Conservation (phyloP, 2,329 filamentous ascomycete species). For the Apiospora pterosperma region DNA sequence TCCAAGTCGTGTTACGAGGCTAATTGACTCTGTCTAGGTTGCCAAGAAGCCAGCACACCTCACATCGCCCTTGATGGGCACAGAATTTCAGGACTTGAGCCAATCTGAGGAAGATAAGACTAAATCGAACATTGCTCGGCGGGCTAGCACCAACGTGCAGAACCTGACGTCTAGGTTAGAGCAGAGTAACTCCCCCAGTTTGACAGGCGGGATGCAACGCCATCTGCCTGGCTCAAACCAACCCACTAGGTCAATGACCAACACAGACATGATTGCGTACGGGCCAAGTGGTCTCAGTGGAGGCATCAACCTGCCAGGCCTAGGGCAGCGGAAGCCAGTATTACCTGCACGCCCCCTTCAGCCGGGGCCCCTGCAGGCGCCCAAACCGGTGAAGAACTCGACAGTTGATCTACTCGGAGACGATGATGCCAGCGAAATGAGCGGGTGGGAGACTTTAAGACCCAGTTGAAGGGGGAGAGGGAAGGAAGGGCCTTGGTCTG, state of each 20-base stretch:
- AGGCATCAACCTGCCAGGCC: conserved; percentile 23
- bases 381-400: conserved; percentile 28
- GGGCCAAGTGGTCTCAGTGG: conserved; percentile 10
- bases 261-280: conserved; percentile 3
- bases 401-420: conserved; percentile 43
- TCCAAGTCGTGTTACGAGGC: conserved; percentile 20
- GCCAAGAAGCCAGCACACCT: conserved; percentile 62
- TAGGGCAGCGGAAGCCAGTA: conserved; percentile 25
- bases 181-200: conserved; percentile 16
- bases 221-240: background rate
- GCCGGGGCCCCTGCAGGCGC: conserved; percentile 23
- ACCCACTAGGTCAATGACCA: conserved; percentile 11
- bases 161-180: conserved; percentile 26
- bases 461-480: conserved; percentile 24
- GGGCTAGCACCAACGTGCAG: conserved; percentile 23
- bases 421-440: conserved; percentile 43
- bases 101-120: conserved; percentile 17
- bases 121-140: conserved; percentile 22
- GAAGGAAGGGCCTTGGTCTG: background rate
- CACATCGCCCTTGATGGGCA: conserved; percentile 25
- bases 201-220: conserved; percentile 25
- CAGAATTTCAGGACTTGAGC: conserved; percentile 13
- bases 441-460: conserved; percentile 54
- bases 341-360: conserved; percentile 22
- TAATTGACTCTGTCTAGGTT: conserved; percentile 44